Evolutionary conservation across 78 protist species (phyloP).

Genomic region (Dictyostelium intermedium): DNA sequence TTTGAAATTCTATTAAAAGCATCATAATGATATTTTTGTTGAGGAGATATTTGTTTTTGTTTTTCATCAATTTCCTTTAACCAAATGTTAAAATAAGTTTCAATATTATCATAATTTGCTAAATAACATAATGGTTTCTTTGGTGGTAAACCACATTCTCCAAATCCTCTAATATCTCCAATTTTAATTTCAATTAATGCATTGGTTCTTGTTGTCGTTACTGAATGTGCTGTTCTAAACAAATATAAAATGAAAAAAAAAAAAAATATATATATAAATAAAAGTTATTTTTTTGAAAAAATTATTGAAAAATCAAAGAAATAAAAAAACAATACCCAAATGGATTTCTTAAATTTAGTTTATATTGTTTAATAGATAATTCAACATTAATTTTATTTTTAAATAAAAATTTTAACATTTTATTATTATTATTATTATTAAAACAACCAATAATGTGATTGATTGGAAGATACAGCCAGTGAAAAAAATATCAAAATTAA

Average conservation of each 20-base stretch:
- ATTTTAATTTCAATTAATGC: conserved; percentile 11
- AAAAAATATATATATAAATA: background rate
- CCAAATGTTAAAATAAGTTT: background rate
- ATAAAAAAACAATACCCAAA: conserved; percentile 23
- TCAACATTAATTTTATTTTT: background rate
- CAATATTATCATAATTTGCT: conserved; percentile 56
- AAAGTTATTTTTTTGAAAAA: background rate
- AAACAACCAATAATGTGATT: no score
- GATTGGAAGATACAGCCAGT: background rate
- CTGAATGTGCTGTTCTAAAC: conserved; percentile 77
- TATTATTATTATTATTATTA: no score
- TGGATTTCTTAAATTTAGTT: conserved; percentile 49
- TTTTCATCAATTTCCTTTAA: background rate
- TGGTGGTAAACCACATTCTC: conserved; percentile 78
- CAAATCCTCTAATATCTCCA: conserved; percentile 33
- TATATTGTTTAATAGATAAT: conserved; percentile 14
- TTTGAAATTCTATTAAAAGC: conserved; percentile 26
- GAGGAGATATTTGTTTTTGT: background rate
- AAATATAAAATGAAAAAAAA: no score
- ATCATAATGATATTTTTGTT: background rate
- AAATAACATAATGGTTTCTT: conserved; percentile 68
- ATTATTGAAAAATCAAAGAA: background rate
- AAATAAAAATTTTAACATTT: conserved; percentile 12
- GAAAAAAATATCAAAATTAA: background rate
- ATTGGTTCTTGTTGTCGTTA: conserved; percentile 64